Base-by-base conservation (phyloP, 2,329 filamentous ascomycete genomes). In the Nemania sp. region DNA sequence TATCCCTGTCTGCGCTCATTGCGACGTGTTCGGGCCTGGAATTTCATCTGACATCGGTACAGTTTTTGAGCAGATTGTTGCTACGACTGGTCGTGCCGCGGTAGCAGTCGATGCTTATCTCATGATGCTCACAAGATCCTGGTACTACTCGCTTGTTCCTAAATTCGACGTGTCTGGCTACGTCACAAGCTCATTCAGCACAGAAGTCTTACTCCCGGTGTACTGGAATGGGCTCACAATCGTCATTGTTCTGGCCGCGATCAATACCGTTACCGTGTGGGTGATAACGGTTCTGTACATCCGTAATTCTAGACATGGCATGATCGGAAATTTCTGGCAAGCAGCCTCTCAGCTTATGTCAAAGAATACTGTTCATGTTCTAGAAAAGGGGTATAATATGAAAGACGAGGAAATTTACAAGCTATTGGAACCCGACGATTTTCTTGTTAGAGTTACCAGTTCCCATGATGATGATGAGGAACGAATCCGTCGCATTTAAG, bases 21-120 rank as follows among this genome's bases (percentile, higher is more conserved):
- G 49, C 14, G 5, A 9, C 11, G 24, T 52, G 2, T 20, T 19
- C 7, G 41, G 49, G 8, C 5, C 1, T n/a, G 12, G 33, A 11
- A 22, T 45, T 3, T 14, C 41, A 3, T 20, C 40, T 19, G 44
- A 49, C 6, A 24, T 41, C 2, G 24, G 39, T 6, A 28, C 40
- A 6, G n/a, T 52, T 6, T 51, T 41, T 28, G 20, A 52, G n/a
- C 5, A 15, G 9, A 46, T 55, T 4, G 45, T 55, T 22, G 23
- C 37, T 8, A 45, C 24, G 2, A 51, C 19, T 9, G 37, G 36
- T 2, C 28, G 52, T 15, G n/a, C 52, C 1, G 33, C 40, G 2
- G 5, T 47, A 3, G 47, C 47, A 15, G 23, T 55, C n/a, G 52
- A 55, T 5, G 40, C 34, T 1, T 55, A 43, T 23, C 22, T 51